Percentiles rank a stretch among this genome's conserved stretches.
Conservation (phyloP, 176 grass and related monocot genomes). For the Aegilops speltoides region DNA sequence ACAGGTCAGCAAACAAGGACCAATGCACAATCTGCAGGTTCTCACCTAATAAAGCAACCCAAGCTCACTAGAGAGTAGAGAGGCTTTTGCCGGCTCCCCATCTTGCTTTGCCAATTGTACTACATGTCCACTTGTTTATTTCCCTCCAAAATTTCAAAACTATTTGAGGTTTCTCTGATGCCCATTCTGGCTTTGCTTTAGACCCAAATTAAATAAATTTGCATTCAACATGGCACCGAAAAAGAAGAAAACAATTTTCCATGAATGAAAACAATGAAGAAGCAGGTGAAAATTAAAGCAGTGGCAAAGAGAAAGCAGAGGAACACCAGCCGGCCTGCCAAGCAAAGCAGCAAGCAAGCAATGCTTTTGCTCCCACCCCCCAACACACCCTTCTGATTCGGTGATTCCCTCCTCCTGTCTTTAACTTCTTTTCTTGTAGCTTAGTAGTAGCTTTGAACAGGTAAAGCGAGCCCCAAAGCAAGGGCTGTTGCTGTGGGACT, state of each 20-base stretch:
- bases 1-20: constrained; percentile 13
- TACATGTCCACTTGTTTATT: background rate
- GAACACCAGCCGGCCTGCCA: background rate
- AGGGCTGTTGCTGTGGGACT: constrained; percentile 12
- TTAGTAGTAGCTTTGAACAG: constrained; percentile 44
- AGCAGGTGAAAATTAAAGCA: constrained; percentile 13
- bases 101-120: background rate
- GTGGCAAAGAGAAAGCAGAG: constrained; percentile 1
- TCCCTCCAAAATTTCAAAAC: background rate
- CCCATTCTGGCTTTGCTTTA: no score
- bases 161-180: no score
- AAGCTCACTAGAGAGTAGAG: background rate
- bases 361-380: constrained; percentile 9
- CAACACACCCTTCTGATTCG: constrained; percentile 14
- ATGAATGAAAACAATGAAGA: background rate
- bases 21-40: background rate
- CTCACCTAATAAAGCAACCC: background rate
- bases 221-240: constrained; percentile 2
- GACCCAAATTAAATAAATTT: no score
- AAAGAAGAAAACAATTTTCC: background rate
- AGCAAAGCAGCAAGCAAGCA: constrained; percentile 36
- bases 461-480: constrained; percentile 60
- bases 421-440: constrained; percentile 63
- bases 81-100: background rate
- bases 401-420: constrained; percentile 38